Conservation (phyloP, 2,329 filamentous ascomycete species). For the Phialophora macrospora region DNA sequence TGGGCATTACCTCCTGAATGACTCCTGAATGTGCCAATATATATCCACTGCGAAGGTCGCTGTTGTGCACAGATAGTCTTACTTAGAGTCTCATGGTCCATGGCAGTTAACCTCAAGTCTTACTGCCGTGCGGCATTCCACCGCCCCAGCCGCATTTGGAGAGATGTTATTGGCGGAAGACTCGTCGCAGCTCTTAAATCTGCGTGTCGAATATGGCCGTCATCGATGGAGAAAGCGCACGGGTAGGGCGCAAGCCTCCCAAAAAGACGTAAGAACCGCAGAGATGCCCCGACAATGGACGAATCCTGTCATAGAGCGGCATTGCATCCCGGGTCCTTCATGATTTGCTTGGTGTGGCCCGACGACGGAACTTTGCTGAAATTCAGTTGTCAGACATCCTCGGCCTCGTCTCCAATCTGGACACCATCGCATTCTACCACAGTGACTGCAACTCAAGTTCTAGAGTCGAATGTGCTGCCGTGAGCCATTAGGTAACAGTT, state of each 20-base stretch:
- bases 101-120: neutral
- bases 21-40: no score
- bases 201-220: neutral
- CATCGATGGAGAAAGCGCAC: no score
- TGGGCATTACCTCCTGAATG: no score
- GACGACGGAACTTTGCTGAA: no score
- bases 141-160: neutral
- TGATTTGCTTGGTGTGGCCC: no score
- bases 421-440: no score
- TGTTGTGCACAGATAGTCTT: neutral
- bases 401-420: no score
- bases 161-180: neutral
- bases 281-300: neutral
- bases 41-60: no score
- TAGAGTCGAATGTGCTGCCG: no score
- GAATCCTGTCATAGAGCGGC: neutral
- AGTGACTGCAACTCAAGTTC: no score
- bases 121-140: neutral
- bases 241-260: no score
- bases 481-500: neutral
- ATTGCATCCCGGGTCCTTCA: neutral
- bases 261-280: neutral
- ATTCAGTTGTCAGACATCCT: no score
- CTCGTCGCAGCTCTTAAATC: neutral
- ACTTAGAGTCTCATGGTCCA: neutral